phyloP scores from a whole-genome alignment of 306 rosid genomes.

The Parietaria judaica region DNA sequence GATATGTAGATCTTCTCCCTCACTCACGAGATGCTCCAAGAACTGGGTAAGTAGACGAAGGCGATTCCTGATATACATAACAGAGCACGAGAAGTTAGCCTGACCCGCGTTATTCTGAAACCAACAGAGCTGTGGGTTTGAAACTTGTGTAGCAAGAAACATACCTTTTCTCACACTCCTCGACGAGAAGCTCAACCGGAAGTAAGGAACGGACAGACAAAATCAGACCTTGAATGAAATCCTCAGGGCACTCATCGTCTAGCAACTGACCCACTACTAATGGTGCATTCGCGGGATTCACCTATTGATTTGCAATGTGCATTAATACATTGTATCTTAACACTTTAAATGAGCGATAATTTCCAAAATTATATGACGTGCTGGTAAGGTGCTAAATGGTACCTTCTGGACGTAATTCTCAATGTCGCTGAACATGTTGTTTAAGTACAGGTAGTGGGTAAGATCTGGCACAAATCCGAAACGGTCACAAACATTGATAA shows the following conservation, averaged over 20 bases:
- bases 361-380: background rate
- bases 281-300: conserved; percentile 97
- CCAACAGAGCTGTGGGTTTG: no score
- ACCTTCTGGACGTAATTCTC: conserved; percentile 99
- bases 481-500: conserved; percentile 96
- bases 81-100: conserved; percentile 11
- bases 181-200: conserved; percentile 99
- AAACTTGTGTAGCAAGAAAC: conserved; percentile 15
- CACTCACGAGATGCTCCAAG: conserved; percentile 98
- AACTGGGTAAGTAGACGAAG: conserved; percentile 93
- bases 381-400: conserved; percentile 23
- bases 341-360: background rate
- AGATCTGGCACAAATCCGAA: conserved; percentile 99
- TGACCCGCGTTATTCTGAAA: no score
- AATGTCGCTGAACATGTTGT: conserved; percentile 94
- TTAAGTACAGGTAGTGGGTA: conserved; percentile 88
- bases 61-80: conserved; percentile 64
- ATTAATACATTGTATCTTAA: background rate
- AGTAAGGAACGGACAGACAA: conserved; percentile 98
- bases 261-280: conserved; percentile 95
- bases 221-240: conserved; percentile 92
- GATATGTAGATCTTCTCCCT: conserved; percentile 97
- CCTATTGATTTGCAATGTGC: conserved; percentile 55
- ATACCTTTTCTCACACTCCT: conserved; percentile 95
- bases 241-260: conserved; percentile 99